These are phyloP conservation scores for Erigeron philadelphicus DNA, from an alignment of 140 eudicot species.

Conservation along the genomic window DNA sequence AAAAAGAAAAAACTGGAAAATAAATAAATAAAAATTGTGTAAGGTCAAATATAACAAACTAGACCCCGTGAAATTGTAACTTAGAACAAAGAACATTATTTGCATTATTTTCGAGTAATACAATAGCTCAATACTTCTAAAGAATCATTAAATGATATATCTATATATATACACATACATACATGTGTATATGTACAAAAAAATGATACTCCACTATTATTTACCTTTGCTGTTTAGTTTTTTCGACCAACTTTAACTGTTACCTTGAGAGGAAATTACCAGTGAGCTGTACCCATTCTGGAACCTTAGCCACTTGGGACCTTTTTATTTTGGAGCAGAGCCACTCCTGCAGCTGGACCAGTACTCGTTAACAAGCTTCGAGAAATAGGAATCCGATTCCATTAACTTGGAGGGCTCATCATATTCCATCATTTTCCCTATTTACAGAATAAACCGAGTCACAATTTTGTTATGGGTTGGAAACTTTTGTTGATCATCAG, in stretches of 20 bases:
- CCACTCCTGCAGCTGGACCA: constrained; percentile 57
- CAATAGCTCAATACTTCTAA: background rate
- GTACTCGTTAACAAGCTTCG: constrained; percentile 68
- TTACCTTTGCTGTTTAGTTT: too few relatives aligned
- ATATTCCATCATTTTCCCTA: constrained; percentile 63
- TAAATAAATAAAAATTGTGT: too few relatives aligned
- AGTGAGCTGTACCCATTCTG: background rate
- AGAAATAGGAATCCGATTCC: constrained; percentile 50
- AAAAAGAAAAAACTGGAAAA: too few relatives aligned
- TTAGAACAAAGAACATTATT: too few relatives aligned
- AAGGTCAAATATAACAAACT: too few relatives aligned
- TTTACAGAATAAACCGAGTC: background rate
- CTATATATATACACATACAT: background rate
- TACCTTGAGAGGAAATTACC: constrained; percentile 14
- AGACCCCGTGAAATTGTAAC: too few relatives aligned
- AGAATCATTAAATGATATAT: background rate
- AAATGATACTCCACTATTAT: background rate
- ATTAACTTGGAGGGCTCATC: constrained; percentile 67
- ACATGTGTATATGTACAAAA: background rate
- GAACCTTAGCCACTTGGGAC: background rate
- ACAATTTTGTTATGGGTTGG: background rate
- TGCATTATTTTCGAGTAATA: background rate
- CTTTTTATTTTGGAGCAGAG: constrained; percentile 23
- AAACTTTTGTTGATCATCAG: background rate
- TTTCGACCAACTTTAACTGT: background rate